Evolutionary conservation across 148 eudicot genomes (phyloP), one percentile per base, ranked within the genome.

Genomic region (Talinum fruticosum): DNA sequence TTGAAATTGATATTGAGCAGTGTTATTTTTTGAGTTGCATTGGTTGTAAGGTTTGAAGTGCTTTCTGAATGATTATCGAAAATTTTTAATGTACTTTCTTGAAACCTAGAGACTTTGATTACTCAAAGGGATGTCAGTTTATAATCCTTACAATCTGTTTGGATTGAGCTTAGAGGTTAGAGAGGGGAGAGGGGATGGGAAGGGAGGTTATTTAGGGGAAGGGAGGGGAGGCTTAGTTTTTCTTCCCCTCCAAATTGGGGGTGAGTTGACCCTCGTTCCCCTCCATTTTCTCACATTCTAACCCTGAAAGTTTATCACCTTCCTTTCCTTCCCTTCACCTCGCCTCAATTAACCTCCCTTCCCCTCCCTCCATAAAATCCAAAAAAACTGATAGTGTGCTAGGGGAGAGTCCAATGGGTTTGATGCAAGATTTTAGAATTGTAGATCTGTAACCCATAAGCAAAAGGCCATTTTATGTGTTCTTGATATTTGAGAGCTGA

Each of bases 381-480:
- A n/a, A n/a, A n/a, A n/a, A n/a, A n/a, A n/a, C n/a, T n/a, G n/a
- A n/a, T n/a, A n/a, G n/a, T 23, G 6, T n/a, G 64, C 1, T 6
- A 10, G 64, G 29, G 28, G 12, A n/a, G 26, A 13, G 64, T 6
- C 29, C 28, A 23, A n/a, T 59, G 28, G 18, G 29, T 59, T 59
- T 23, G 18, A 59, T 59, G 29, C 64, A 59, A 59, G 26, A 59
- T 59, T 24, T 59, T 59, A 62, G 33, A 62, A 26, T 26, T 62
- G 26, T 13, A 59, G 66, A 62, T 26, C 16, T 62, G 66, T 28
- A 62, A 24, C n/a, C 28, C 64, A 24, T 59, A 10, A 59, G 28
- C 64, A 59, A 29, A 59, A 59, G 64, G 64, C 28, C 64, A 59
- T 59, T 23, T 59, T 59, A 59, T 59, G n/a, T 59, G 64, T n/a